Base-by-base conservation (phyloP, 495 filamentous ascomycete species). In the Tuber microsphaerosporum region DNA sequence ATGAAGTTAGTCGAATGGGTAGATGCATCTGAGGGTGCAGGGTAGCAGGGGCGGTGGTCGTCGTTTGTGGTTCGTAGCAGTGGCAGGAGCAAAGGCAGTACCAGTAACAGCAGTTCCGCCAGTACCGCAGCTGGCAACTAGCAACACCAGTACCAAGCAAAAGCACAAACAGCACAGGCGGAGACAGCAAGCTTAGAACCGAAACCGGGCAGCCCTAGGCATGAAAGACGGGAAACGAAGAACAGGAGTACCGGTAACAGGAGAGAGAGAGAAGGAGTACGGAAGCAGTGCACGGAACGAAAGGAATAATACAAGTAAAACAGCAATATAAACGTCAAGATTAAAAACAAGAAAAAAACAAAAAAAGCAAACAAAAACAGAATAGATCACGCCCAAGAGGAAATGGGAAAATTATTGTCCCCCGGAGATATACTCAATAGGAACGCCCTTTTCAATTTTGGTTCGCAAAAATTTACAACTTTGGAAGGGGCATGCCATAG, bases 1-100 rank as follows among this genome's bases (percentile, higher is more conserved):
- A 75, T 48, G 77, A 79, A 70, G 77, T 80, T 80, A 77, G 70
- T 80, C 73, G 79, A 80, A 73, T 80, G 78, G 78, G 78, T 80
- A 80, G 74, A 77, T 79, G 77, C 77, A 76, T 79, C 76, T 79
- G 65, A 75, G 56, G 56, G 77, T 76, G 74, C 77, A 80, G 77
- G 78, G 78, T 73, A 77, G 48, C 51, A 80, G 74, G 74, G 74
- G 70, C 78, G 75, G 74, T 45, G 72, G 45, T 37, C 42, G 72
- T 56, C 46, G 44, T 56, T 56, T 26, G 48, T 8, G 31, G 70
- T 71, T 71, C 16, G 70, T 45, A 61, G 51, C 10, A 61, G 56
- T 26, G 26, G 56, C 56, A 65, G 56, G 12, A 17, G n/a, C n/a
- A 65, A n/a, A 31, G 26, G n/a, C 26, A 26, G 26, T 65, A 31